Base-by-base conservation (phyloP, 305 asterid species). In the Fraxinus ornus region DNA sequence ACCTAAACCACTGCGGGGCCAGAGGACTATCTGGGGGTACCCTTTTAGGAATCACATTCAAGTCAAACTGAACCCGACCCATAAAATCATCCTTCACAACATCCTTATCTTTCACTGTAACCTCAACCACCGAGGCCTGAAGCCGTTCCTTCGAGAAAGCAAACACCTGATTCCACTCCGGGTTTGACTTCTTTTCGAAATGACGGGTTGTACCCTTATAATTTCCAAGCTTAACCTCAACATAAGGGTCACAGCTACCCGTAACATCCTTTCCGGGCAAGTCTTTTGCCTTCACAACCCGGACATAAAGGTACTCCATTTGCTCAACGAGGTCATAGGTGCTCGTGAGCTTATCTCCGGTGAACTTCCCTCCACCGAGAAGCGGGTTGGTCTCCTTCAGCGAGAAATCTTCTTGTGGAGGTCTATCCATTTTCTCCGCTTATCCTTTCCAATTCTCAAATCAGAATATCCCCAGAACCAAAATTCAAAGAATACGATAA, bases 21-120 rank as follows among this genome's bases (percentile, higher is more conserved):
- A 88, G 76, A 32, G 87, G 89, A 78, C 88, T 85, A 64, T 85
- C 89, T 1, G 89, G 90, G 1, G 90, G 89, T 1, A 83, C 86
- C 19, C 89, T 76, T 33, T 64, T 76, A 0, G 88, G 87, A 33
- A 88, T 82, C 80, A 83, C 87, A 21, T 81, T 71, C 39, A 88
- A 33, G 75, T 85, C 85, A 52, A 88, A 83, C 70, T 0, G 28
- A 28, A 83, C 81, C 9, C 80, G 24, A n/a, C 87, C 85, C 41
- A 81, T 47, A 35, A 80, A 80, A 37, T 84, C 85, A 37, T 84
- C 85, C 77, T 79, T 79, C 21, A 75, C 82, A 24, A 83, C 4
- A 68, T 81, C 84, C 75, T 81, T 81, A 84, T 85, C 87, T 66
- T 79, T 80, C 37, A 87, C 87, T 0, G 30, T 75, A 64, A 87